Evolutionary conservation across 805 yeast species (phyloP).

Genomic region (Sungouiozyma intestinalis): DNA sequence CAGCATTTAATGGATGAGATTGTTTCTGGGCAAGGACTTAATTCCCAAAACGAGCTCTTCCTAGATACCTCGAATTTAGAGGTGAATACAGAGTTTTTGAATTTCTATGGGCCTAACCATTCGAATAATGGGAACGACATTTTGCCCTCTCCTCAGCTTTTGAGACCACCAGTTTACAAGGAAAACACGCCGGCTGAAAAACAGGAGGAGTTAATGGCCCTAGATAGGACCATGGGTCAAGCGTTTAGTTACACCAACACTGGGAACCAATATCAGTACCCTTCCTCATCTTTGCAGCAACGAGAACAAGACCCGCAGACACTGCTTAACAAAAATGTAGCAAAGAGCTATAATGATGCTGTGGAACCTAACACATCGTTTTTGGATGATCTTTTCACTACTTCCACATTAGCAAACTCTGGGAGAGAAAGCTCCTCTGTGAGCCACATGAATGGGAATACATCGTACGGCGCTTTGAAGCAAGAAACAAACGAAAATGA

Average conservation of each 20-base stretch:
- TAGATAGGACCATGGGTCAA: conserved; percentile 4
- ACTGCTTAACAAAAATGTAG: not conserved
- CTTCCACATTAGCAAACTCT: conserved; percentile 1
- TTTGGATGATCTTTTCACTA: conserved; percentile 16
- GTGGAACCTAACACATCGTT: conserved; percentile 9
- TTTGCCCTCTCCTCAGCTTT: not conserved
- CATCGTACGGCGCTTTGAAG: not conserved
- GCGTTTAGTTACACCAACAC: not conserved
- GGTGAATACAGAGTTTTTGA: not conserved
- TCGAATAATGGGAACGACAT: not conserved
- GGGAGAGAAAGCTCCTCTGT: not conserved
- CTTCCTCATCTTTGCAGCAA: not conserved
- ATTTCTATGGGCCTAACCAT: not conserved
- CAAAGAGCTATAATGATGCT: not conserved
- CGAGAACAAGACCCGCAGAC: not conserved
- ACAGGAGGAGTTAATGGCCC: conserved; percentile 13
- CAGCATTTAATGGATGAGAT: conserved; percentile 8
- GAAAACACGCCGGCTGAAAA: conserved; percentile 16
- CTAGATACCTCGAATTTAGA: not conserved
- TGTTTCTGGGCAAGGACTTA: not conserved
- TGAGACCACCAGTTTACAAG: not conserved
- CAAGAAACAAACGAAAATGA: too few relatives aligned
- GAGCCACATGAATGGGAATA: not conserved
- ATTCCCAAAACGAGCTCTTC: not conserved
- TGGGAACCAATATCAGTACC: conserved; percentile 1